Conservation (phyloP, 805 yeast species). For the Blastobotrys peoriensis region DNA sequence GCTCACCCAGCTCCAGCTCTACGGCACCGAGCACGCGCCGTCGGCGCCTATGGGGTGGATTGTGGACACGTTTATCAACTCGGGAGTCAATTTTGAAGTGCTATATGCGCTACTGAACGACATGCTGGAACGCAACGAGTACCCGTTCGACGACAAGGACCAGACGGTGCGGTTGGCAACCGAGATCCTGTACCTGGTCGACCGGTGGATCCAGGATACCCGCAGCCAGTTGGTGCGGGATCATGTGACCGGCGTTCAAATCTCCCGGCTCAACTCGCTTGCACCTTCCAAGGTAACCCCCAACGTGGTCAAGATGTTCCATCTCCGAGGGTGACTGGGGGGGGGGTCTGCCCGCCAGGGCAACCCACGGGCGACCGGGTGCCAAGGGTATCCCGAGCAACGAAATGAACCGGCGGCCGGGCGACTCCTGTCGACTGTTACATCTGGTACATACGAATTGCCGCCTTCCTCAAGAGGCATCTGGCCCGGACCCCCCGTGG, state of each 20-base stretch:
- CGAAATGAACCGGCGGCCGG: too few species aligned
- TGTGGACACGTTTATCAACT: constrained; percentile 31
- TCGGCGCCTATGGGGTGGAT: constrained; percentile 38
- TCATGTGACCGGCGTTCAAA: neutral
- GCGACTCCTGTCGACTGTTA: too few species aligned
- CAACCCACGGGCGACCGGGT: too few species aligned
- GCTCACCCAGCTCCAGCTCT: constrained; percentile 56
- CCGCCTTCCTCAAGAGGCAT: neutral
- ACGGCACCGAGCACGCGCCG: constrained; percentile 40
- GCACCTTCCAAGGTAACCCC: neutral
- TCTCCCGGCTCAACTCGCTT: neutral
- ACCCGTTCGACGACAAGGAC: constrained; percentile 27
- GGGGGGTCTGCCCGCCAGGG: too few species aligned
- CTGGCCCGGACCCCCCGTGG: neutral
- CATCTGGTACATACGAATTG: too few species aligned
- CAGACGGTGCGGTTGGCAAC: constrained; percentile 21
- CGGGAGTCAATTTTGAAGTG: constrained; percentile 28
- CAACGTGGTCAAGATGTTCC: neutral
- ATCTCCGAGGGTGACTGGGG: too few species aligned
- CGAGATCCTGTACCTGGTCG: constrained; percentile 23
- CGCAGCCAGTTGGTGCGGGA: constrained; percentile 4
- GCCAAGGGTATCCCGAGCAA: too few species aligned
- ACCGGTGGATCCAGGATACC: constrained; percentile 19
- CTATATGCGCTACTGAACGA: constrained; percentile 25
- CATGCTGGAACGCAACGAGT: constrained; percentile 26